These are phyloP conservation scores for Trichosporon coremiiforme DNA, from an alignment of 1,284 basidiomycete species.

Conservation along the genomic window DNA sequence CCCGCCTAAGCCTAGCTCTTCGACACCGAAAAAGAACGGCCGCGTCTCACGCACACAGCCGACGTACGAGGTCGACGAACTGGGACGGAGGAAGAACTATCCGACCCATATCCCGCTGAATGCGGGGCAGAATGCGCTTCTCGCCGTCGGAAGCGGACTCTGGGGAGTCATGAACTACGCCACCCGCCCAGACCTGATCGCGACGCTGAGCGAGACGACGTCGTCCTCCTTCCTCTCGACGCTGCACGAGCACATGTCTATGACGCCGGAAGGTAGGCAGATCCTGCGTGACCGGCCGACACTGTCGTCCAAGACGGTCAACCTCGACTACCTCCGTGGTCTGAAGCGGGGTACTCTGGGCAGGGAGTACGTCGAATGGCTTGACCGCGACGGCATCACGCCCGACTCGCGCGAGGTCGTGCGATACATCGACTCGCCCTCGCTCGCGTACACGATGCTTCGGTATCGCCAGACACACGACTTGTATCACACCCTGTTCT, in stretches of 20 bases:
- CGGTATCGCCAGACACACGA: slow-evolving; percentile 98
- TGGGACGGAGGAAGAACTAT: slow-evolving; percentile 46
- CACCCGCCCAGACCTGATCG: slow-evolving; percentile 75
- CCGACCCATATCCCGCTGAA: slow-evolving; percentile 81
- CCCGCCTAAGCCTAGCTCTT: background rate
- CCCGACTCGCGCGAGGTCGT: slow-evolving; percentile 93
- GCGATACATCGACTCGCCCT: slow-evolving; percentile 89
- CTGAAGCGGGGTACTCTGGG: slow-evolving; percentile 84
- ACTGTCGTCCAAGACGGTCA: slow-evolving; percentile 74
- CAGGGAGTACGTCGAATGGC: slow-evolving; percentile 84
- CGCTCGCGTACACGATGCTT: slow-evolving; percentile 95
- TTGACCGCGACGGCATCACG: slow-evolving; percentile 84
- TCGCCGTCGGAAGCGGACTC: slow-evolving; percentile 82
- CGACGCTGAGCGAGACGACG: slow-evolving; percentile 86
- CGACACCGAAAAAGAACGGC: background rate
- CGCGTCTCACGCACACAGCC: background rate
- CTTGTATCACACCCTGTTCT: slow-evolving; percentile 87
- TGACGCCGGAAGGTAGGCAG: slow-evolving; percentile 74
- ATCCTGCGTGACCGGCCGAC: slow-evolving; percentile 82
- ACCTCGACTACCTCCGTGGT: slow-evolving; percentile 67
- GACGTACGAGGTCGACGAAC: background rate
- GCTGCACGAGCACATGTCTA: slow-evolving; percentile 77
- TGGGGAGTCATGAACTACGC: slow-evolving; percentile 80
- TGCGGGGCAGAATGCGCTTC: slow-evolving; percentile 76
- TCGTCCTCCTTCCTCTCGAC: slow-evolving; percentile 77